These are phyloP conservation scores for Mycena epipterygia DNA, from an alignment of 768 basidiomycete species.

Conservation along the genomic window DNA sequence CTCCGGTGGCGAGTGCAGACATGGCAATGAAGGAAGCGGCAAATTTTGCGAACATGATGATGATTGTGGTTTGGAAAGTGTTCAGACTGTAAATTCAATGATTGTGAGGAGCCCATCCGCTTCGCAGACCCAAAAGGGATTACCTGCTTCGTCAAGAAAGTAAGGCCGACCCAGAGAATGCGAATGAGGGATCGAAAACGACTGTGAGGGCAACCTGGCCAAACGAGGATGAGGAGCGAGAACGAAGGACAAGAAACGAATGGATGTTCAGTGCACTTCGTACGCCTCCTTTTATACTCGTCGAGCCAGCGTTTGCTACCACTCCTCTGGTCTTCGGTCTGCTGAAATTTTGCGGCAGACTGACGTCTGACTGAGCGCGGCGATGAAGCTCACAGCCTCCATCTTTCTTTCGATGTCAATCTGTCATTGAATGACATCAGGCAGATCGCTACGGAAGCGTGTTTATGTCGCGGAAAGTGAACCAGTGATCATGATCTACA, in stretches of 20 bases:
- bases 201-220: constrained; percentile 22
- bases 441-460: too few relatives aligned
- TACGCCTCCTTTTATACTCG: too few relatives aligned
- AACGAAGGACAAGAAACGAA: too few relatives aligned
- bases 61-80: too few relatives aligned
- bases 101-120: background rate
- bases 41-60: constrained; percentile 28
- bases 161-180: background rate
- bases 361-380: background rate
- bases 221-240: too few relatives aligned
- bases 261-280: too few relatives aligned
- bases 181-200: constrained; percentile 2
- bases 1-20: too few relatives aligned
- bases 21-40: constrained; percentile 21
- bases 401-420: background rate
- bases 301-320: too few relatives aligned
- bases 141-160: background rate
- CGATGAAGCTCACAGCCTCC: too few relatives aligned
- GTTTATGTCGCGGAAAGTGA: background rate
- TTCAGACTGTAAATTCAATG: background rate
- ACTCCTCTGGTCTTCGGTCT: constrained; percentile 4
- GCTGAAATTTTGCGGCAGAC: background rate
- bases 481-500: background rate
- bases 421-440: too few relatives aligned
- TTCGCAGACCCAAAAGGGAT: background rate